Conservation (phyloP, 202 grass and related monocot species). For the Setaria viridis region DNA sequence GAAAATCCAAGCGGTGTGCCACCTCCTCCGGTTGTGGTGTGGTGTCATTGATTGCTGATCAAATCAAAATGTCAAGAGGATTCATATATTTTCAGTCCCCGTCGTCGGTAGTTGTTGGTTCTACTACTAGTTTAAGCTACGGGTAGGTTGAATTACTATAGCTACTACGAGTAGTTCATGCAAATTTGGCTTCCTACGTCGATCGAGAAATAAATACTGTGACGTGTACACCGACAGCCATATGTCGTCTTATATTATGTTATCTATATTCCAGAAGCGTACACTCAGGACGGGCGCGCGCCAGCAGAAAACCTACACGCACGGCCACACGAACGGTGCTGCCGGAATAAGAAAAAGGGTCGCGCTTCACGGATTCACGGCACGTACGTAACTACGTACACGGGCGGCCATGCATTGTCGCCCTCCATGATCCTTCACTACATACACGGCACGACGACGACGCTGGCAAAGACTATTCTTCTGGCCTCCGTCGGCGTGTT, state of each 20-base stretch:
- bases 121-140: no score
- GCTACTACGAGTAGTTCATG: neutral
- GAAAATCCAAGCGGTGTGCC: no score
- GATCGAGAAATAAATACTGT: neutral
- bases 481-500: neutral
- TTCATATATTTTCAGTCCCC: no score
- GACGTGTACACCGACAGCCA: neutral
- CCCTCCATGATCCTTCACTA: no score
- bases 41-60: no score
- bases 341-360: neutral
- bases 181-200: neutral
- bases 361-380: constrained; percentile 3
- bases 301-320: neutral
- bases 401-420: neutral
- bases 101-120: no score
- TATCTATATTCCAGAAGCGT: neutral
- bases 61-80: no score
- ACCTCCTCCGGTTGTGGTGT: no score
- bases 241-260: no score
- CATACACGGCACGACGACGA: neutral
- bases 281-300: neutral
- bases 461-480: no score
- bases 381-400: neutral
- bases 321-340: neutral
- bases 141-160: no score